Evolutionary conservation across 2,329 filamentous ascomycete genomes (phyloP), one percentile per base, ranked within the genome.

Genomic region (Penicillium aurantiogriseum): DNA sequence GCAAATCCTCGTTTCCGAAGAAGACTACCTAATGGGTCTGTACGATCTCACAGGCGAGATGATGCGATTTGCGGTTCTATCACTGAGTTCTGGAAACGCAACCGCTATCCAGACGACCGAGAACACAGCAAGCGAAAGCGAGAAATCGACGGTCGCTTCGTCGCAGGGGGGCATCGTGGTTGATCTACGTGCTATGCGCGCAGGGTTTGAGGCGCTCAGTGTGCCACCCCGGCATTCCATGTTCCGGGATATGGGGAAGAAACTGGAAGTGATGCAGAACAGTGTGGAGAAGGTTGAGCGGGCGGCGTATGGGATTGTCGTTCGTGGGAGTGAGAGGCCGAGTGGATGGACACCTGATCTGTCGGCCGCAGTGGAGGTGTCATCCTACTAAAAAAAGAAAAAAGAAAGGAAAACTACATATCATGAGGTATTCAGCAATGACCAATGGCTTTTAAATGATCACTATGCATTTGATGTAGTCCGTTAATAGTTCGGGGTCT

Each of bases 21-120:
- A 93, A 54, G 94, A 99, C 74, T 97, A 96, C 71, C 77, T 96
- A 57, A 88, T 94, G 61, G 94, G 93, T 9, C 77, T 99, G 2
- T 97, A 96, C 69, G 94, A 99, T 74, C 84, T 97, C 65, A 92
- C 92, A 1, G 94, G 94, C 39, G 94, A 99, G 78, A 82, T 97
- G 80, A 99, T 99, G 94, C 85, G 92, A 31, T 97, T 97, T 75
- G 92, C 91, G 0, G 94, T 96, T 50, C 92, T 92, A 6, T 86
- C 87, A 27, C 89, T 96, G 72, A 92, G 92, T 1, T 89, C 92
- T 5, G 87, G 80, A 8, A 89, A 88, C 15, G 77, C 77, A 42
- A 72, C 83, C 23, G 78, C 71, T 62, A 59, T 57, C 61, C 73
- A 74, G 51, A 67, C 35, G 31, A 35, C 9, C 9, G 57, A 49